Conservation (phyloP, 495 filamentous ascomycete genomes). For the Saxispiralis lemnorum region DNA sequence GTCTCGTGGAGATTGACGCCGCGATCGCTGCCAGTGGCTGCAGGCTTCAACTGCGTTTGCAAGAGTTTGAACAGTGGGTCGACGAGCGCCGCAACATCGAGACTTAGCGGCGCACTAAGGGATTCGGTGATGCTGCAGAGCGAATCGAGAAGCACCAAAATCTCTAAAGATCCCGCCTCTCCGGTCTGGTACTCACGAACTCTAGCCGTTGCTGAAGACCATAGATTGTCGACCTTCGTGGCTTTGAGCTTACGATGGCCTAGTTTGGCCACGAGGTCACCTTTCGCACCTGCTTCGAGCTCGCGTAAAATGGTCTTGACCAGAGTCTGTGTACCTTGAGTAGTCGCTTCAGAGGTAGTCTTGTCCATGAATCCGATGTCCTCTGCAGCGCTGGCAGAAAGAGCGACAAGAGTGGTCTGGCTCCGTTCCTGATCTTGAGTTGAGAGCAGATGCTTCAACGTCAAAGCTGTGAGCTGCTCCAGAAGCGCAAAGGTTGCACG, state of each 20-base stretch:
- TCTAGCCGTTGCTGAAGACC: too few relatives aligned
- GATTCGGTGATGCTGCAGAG: too few relatives aligned
- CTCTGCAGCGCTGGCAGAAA: not conserved
- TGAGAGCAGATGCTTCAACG: constrained; percentile 1
- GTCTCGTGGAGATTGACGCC: too few relatives aligned
- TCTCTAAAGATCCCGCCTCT: too few relatives aligned
- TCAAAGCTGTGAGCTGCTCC: not conserved
- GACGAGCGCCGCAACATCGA: too few relatives aligned
- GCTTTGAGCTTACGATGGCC: not conserved
- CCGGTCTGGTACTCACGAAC: too few relatives aligned
- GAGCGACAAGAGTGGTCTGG: not conserved
- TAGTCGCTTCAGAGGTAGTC: not conserved
- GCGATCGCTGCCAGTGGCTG: too few relatives aligned
- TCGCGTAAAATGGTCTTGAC: not conserved
- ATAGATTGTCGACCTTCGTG: not conserved
- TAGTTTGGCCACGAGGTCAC: not conserved
- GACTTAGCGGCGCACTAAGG: too few relatives aligned
- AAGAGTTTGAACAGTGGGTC: too few relatives aligned
- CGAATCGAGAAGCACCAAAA: too few relatives aligned
- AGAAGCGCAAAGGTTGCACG: not conserved
- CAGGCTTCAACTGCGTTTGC: too few relatives aligned
- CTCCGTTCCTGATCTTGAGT: constrained; percentile 6
- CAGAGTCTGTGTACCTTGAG: not conserved
- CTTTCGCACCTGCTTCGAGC: not conserved
- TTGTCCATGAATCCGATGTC: not conserved